phyloP scores from a whole-genome alignment of 176 grass and related monocot species.

The Poa annua region DNA sequence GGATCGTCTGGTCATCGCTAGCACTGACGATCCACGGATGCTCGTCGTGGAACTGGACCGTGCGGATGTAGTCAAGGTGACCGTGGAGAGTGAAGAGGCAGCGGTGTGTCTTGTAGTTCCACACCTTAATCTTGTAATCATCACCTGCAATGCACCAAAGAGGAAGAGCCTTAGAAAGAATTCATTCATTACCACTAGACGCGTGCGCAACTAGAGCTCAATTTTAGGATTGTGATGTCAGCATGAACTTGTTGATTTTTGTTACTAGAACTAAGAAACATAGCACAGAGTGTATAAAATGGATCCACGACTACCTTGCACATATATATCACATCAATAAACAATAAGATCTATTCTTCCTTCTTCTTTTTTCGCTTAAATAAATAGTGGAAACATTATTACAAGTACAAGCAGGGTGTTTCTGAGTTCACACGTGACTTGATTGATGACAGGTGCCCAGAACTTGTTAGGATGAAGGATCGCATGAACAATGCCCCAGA shows the following conservation, averaged over 20 bases:
- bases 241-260: neutral
- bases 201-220: neutral
- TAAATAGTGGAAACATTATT: neutral
- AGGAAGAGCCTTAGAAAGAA: neutral
- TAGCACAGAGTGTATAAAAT: neutral
- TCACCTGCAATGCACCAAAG: constrained; percentile 58
- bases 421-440: neutral
- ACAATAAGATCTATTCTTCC: neutral
- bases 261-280: neutral
- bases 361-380: neutral
- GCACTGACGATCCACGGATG: constrained; percentile 88
- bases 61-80: constrained; percentile 91
- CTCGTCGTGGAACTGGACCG: constrained; percentile 85
- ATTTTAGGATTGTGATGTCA: neutral
- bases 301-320: neutral
- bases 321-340: neutral
- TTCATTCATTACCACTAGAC: neutral
- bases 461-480: neutral
- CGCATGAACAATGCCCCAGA: neutral
- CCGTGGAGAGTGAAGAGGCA: constrained; percentile 93
- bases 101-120: constrained; percentile 93
- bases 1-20: constrained; percentile 87
- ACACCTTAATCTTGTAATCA: constrained; percentile 97
- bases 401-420: neutral
- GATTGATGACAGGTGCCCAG: neutral